Percentiles rank a stretch among this genome's conserved stretches.
Evolutionary conservation across 805 yeast species (phyloP).

Genomic region (Zygosaccharomyces gambellarensis): DNA sequence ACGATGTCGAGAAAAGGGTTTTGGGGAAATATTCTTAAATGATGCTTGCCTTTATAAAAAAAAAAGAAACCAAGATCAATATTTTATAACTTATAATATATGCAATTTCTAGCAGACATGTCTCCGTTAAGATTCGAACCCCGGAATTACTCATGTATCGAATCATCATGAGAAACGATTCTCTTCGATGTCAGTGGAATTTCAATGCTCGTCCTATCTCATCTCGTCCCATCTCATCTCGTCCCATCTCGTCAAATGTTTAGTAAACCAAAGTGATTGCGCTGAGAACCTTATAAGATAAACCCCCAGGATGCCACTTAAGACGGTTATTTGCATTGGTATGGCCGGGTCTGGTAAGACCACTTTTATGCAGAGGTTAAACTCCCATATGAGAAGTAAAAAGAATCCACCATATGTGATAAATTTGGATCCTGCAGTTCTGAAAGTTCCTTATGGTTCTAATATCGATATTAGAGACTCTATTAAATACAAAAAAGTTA

Average conservation of each 20-base stretch:
- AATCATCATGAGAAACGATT: not conserved
- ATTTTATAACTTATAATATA: not conserved
- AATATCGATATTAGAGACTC: constrained; percentile 96
- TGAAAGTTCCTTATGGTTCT: constrained; percentile 88
- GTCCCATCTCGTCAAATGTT: not conserved
- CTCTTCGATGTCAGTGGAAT: not conserved
- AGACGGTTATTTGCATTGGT: constrained; percentile 50
- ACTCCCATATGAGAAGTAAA: constrained; percentile 75
- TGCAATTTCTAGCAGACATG: not conserved
- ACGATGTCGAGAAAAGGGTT: constrained; percentile 59
- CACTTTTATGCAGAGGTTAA: constrained; percentile 92
- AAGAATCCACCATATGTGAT: constrained; percentile 82
- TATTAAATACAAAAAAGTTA: constrained; percentile 89
- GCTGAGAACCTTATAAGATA: not conserved
- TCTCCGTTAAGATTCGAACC: not conserved
- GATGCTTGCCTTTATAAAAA: not conserved
- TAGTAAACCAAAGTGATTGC: not conserved
- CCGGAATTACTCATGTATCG: not conserved
- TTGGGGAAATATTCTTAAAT: constrained; percentile 8
- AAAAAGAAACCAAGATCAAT: not conserved
- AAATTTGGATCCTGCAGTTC: constrained; percentile 94
- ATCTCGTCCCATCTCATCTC: not conserved
- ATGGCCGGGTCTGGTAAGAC: constrained; percentile 91
- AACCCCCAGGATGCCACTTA: constrained; percentile 33
- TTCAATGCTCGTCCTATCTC: not conserved